Evolutionary conservation across 768 basidiomycete species (phyloP), one percentile per base, ranked within the genome.

Genomic region (Cystobasidium onofrii): DNA sequence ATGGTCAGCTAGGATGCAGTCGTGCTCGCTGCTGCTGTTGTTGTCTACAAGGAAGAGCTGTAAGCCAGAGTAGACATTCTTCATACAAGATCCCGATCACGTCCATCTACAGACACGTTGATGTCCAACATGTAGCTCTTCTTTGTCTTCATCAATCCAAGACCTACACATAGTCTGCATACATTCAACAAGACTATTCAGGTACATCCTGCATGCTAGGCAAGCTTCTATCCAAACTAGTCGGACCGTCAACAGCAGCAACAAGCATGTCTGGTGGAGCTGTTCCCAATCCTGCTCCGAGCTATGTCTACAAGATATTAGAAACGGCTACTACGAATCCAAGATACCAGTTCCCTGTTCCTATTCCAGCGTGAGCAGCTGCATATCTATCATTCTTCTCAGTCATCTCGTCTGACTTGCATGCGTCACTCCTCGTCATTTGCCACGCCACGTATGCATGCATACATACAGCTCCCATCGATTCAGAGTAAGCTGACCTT

Each of bases 251-350:
- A 29, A 12, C 65, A 31, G 27, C 65, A 67, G 43, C 65, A 52
- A 33, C 43, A 33, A 54, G 29, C 64, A 66, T 67, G 65, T 43
- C 65, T 67, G 31, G n/a, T n/a, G n/a, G 34, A 12, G 65, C 65
- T 6, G 39, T 15, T 15, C 65, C 65, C n/a, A 23, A 43, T 12
- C 65, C 65, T 29, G 36, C 44, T 12, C 65, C 65, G 9, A 67
- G 44, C 65, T 67, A 71, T 20, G 54, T 71, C 10, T 71, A 71
- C 69, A 71, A 71, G 55, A 71, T 71, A 6, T 33, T 71, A 17
- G 69, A 71, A 29, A 71, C 69, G 2, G 69, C 69, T 31, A 39
- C 50, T 46, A 57, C 69, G 31, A 39, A 71, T 31, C 69, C 69
- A 7, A 55, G 50, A 13, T 57, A 57, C 20, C 69, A 54, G 27